A percentile compares a stretch with the other conserved stretches of the same genome.
These are phyloP conservation scores for Salicornia ramosissima DNA, from an alignment of 148 eudicot genomes.

Conservation along the genomic window DNA sequence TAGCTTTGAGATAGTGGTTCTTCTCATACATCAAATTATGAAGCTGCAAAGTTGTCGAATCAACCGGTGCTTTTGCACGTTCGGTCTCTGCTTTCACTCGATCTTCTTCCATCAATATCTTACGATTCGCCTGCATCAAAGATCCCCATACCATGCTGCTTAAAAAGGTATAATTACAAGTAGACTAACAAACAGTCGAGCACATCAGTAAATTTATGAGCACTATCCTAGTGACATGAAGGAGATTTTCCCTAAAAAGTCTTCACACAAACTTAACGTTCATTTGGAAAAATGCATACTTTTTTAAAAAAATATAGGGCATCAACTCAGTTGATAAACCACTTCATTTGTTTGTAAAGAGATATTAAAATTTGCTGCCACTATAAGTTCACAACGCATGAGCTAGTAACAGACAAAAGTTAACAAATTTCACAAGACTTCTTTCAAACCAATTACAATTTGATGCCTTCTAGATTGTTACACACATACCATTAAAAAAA, in stretches of 20 bases:
- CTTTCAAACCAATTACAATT: no score
- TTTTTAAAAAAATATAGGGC: neutral
- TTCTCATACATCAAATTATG: slow-evolving; percentile 97
- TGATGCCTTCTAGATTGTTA: no score
- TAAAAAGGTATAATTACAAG: slow-evolving; percentile 7
- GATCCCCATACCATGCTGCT: slow-evolving; percentile 12
- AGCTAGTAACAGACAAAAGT: no score
- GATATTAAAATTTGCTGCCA: no score
- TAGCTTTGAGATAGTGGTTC: slow-evolving; percentile 89
- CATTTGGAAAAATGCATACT: neutral
- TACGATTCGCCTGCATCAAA: slow-evolving; percentile 73
- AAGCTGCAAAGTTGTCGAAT: slow-evolving; percentile 85
- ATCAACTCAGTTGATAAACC: no score
- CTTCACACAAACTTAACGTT: neutral
- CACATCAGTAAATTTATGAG: neutral
- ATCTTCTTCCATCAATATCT: slow-evolving; percentile 88
- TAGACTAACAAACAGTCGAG: neutral
- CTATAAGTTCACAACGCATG: no score
- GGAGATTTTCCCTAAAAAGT: neutral
- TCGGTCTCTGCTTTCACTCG: slow-evolving; percentile 81
- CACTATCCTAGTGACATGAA: neutral
- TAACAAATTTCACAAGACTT: no score
- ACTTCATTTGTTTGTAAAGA: neutral
- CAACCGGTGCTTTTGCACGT: slow-evolving; percentile 86
- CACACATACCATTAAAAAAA: no score